Base-by-base conservation (phyloP, 306 rosid species). In the Cicer bijugum region DNA sequence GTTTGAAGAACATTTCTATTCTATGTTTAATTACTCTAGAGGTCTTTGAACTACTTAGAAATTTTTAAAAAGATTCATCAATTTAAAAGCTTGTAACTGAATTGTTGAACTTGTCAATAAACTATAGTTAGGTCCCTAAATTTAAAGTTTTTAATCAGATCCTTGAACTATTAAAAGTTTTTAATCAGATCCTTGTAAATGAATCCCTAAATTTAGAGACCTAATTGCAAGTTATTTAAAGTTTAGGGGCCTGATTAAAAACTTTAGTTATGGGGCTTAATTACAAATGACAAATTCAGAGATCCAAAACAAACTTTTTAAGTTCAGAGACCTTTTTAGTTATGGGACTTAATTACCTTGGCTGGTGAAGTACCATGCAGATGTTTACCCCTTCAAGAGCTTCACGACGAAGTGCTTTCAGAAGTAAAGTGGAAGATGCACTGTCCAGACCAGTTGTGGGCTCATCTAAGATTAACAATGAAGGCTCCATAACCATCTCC, bases 401-500 rank as follows among this genome's bases (percentile, higher is more conserved):
- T 82, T 90, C 96, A 55, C 96, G 90, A 10, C 91, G 84, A 77
- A 88, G 93, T 55, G 96, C 87, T 81, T 76, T 89, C 60, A 90
- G 90, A 33, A 90, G 89, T 75, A 90, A 81, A 66, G 82, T 82
- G 45, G 96, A 90, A 78, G 96, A 90, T 33, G 96, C 86, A 75
- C 96, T 90, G 58, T 90, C 96, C 66, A 90, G 67, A 78, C 96
- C 96, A 80, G 93, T 82, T 50, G 96, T 86, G 68, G 96, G 96
- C 77, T 90, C 96, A 79, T 90, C 96, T 76, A 90, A 83, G 79
- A 90, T 88, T 73, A 90, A 77, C 33, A 90, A 85, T 43, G 96
- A 90, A 64, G 96, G 96, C 63, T 90, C 96, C 91, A 90, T 90
- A 76, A 90, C 96, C 96, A 90, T 90, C 84, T 90, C 96, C 79